These are phyloP conservation scores for Apiospora pterosperma DNA, from an alignment of 2,329 filamentous ascomycete genomes.

Conservation along the genomic window DNA sequence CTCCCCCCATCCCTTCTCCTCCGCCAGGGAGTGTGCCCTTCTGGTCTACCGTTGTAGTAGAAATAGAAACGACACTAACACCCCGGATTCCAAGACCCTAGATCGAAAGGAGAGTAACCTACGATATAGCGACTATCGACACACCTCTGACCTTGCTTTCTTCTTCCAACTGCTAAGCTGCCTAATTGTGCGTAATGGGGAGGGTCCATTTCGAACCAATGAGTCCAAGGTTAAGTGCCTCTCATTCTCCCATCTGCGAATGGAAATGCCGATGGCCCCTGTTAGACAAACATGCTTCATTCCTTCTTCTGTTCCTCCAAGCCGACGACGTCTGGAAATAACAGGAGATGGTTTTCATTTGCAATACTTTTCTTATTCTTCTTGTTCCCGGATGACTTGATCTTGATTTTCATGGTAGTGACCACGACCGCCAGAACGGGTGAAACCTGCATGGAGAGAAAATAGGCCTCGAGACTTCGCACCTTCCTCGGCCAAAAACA, in stretches of 20 bases:
- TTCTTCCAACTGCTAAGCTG: not conserved
- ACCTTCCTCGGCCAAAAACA: not conserved
- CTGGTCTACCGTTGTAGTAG: too few relatives aligned
- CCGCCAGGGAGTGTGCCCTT: not conserved
- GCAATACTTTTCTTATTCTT: not conserved
- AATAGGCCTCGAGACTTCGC: not conserved
- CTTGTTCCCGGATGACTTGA: not conserved
- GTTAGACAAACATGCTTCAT: not conserved
- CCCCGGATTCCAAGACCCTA: not conserved
- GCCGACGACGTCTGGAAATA: not conserved
- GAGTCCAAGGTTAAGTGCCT: not conserved
- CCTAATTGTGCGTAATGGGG: not conserved
- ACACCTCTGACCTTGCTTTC: not conserved
- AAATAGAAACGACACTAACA: not conserved
- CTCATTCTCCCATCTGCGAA: not conserved
- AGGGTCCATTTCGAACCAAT: not conserved
- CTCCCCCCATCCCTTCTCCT: too few relatives aligned
- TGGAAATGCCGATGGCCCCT: not conserved
- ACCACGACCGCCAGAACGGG: not conserved
- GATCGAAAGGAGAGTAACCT: not conserved
- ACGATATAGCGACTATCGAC: not conserved
- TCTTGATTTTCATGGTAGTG: not conserved
- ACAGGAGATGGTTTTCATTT: not conserved
- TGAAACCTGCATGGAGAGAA: not conserved
- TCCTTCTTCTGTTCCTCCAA: not conserved